These are phyloP conservation scores for Salix udensis DNA, from an alignment of 345 rosid genomes.

Conservation along the genomic window DNA sequence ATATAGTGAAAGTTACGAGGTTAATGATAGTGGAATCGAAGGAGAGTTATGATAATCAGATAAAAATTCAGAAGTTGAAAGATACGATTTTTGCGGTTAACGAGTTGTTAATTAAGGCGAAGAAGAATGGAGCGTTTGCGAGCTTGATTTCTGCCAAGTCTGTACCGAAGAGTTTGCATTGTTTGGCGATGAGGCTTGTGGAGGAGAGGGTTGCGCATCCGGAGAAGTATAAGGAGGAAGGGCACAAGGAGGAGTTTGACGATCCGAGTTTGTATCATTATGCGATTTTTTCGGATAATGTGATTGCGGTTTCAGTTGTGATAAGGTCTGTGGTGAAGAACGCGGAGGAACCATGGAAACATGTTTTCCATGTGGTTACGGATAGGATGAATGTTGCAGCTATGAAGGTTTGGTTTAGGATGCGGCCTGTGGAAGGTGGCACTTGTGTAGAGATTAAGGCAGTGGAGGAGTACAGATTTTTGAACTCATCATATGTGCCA, in stretches of 20 bases:
- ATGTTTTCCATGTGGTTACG: conserved; percentile 83
- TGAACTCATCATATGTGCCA: conserved; percentile 68
- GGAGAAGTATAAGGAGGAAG: conserved; percentile 61
- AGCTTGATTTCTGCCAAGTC: conserved; percentile 81
- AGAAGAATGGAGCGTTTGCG: conserved; percentile 77
- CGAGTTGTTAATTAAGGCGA: conserved; percentile 71
- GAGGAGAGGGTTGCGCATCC: conserved; percentile 79
- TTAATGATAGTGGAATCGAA: conserved; percentile 68
- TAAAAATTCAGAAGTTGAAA: conserved; percentile 86
- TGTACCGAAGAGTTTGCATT: conserved; percentile 82
- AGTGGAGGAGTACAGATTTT: conserved; percentile 60
- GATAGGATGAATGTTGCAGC: conserved; percentile 84
- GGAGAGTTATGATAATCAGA: conserved; percentile 86
- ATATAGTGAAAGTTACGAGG: conserved; percentile 65
- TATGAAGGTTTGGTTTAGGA: conserved; percentile 92
- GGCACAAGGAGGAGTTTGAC: conserved; percentile 51
- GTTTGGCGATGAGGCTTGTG: conserved; percentile 91
- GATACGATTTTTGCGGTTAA: conserved; percentile 86
- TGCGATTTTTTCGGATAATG: conserved; percentile 77
- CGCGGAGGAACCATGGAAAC: conserved; percentile 70
- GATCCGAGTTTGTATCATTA: conserved; percentile 77
- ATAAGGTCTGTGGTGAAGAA: conserved; percentile 81
- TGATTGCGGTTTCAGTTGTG: conserved; percentile 89
- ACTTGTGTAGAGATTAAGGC: conserved; percentile 74
- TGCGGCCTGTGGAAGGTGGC: conserved; percentile 77